Base-by-base conservation (phyloP, 1,284 basidiomycete species). In the Papiliotrema nemorosa region DNA sequence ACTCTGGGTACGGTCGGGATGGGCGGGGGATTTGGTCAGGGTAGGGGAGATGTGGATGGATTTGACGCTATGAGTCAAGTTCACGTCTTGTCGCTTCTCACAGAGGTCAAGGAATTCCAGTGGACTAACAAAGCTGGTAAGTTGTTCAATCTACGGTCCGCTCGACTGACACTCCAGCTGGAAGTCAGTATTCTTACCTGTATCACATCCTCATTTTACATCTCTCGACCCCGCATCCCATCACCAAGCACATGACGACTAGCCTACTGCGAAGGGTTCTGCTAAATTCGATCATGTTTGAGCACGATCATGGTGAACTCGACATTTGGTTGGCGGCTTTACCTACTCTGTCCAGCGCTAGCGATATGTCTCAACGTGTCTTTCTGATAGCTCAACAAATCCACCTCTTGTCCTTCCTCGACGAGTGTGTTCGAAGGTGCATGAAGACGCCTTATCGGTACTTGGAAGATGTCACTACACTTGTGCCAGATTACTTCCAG, bases 401-500 rank as follows among this genome's bases (percentile, higher is more conserved):
- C 10, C 75, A 79, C 33, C 80, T 92, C 3, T 76, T 88, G 3
- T 63, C 76, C 0, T 92, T 96, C 74, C 59, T 96, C 13, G 92
- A 97, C 61, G 88, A 92, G 41, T 94, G 89, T 64, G 77, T 88
- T 6, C 84, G 87, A 50, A 81, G 89, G n/a, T 90, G 86, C 59
- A 66, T 85, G 56, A 91, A 88, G 74, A 87, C 85, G 1, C 88
- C 90, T 0, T 89, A 93, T 69, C 81, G 84, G 33, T 97, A 96
- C 67, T 79, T 94, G 49, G 92, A 97, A 63, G 83, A 85, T 12
- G 69, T 81, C 49, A 77, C 78, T 25, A 54, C 61, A 2, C 47
- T 69, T 24, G 46, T 60, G 2, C 61, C 65, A 0, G 54, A 62
- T 9, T 57, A 53, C 31, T 53, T 60, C 43, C 22, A 58, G 5